Conservation (phyloP, 2,329 filamentous ascomycete species). For the Colletotrichum orbiculare region DNA sequence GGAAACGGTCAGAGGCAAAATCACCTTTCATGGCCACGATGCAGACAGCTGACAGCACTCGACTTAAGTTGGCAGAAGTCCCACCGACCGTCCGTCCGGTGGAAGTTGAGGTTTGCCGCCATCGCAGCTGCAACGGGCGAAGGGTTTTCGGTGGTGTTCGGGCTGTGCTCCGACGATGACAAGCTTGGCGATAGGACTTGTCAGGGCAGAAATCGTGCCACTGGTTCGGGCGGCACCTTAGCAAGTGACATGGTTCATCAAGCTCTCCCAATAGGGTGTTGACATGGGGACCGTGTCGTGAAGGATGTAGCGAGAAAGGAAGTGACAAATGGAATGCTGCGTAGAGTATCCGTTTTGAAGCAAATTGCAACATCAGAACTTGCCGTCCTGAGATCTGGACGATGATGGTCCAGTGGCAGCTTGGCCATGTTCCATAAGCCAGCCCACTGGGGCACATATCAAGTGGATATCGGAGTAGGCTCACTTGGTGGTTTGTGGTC, state of each 20-base stretch:
- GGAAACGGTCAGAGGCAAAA: background rate
- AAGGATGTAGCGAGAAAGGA: background rate
- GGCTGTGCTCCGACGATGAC: conserved; percentile 7
- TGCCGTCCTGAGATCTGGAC: background rate
- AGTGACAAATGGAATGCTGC: background rate
- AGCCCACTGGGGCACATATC: conserved; percentile 1
- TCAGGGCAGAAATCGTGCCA: conserved; percentile 12
- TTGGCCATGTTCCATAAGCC: background rate
- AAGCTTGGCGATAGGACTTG: conserved; percentile 1
- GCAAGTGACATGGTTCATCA: background rate
- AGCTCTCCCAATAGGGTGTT: background rate
- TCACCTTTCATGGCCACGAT: too few species aligned
- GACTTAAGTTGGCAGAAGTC: background rate
- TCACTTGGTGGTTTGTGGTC: background rate
- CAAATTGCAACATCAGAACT: background rate
- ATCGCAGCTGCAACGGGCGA: background rate
- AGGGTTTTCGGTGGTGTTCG: background rate
- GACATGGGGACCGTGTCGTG: background rate
- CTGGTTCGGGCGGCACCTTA: background rate
- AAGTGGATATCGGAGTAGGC: conserved; percentile 6
- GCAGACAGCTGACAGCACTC: too few species aligned
- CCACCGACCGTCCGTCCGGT: background rate
- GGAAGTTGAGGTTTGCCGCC: too few species aligned
- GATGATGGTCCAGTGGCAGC: background rate
- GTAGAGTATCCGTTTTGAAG: background rate